These are phyloP conservation scores for Casuarina glauca DNA, from an alignment of 306 rosid species.

Conservation along the genomic window DNA sequence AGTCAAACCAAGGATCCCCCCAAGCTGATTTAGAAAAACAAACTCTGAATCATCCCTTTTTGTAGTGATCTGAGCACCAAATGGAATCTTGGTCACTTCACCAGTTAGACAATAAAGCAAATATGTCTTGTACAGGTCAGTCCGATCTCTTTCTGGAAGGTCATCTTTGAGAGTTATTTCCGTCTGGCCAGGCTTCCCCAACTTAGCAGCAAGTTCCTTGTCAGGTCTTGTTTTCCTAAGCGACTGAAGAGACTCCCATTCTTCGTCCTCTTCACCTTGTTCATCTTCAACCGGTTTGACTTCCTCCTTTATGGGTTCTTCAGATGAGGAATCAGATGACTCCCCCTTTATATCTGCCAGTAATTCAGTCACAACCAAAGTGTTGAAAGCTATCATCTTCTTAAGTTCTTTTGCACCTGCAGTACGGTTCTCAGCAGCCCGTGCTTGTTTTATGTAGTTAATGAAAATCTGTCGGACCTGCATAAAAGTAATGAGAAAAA, in stretches of 20 bases:
- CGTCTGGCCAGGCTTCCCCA: constrained; percentile 90
- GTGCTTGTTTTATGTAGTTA: constrained; percentile 77
- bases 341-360: constrained; percentile 93
- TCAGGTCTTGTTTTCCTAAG: constrained; percentile 70
- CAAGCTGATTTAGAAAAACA: constrained; percentile 76
- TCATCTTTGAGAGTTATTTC: constrained; percentile 93
- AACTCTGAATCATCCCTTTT: constrained; percentile 91
- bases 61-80: constrained; percentile 77
- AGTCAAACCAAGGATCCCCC: constrained; percentile 81
- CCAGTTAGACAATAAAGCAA: constrained; percentile 84
- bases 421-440: constrained; percentile 68
- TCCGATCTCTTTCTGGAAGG: constrained; percentile 78
- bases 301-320: constrained; percentile 65
- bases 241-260: constrained; percentile 77
- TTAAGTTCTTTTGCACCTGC: constrained; percentile 91
- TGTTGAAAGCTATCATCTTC: constrained; percentile 90
- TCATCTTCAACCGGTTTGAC: constrained; percentile 24
- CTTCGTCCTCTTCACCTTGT: constrained; percentile 54
- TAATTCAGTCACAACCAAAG: constrained; percentile 85
- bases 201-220: constrained; percentile 59
- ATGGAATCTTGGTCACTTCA: constrained; percentile 73
- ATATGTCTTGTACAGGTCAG: constrained; percentile 89
- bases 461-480: constrained; percentile 80
- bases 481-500: constrained; percentile 24
- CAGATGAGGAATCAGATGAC: constrained; percentile 52